Evolutionary conservation across 1,284 basidiomycete species (phyloP), one percentile per base, ranked within the genome.

Genomic region (Microbotryum saponariae): DNA sequence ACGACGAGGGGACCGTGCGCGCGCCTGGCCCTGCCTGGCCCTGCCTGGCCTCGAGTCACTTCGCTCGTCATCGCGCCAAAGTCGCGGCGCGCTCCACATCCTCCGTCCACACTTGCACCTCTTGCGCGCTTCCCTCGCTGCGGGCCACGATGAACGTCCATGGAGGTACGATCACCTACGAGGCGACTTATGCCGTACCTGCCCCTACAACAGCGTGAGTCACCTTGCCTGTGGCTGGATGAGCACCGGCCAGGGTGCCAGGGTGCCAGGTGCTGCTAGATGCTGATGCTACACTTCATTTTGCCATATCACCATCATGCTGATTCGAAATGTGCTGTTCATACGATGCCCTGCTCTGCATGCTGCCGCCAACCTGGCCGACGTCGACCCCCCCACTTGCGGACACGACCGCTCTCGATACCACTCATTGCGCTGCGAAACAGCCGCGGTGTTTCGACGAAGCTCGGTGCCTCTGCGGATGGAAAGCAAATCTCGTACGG

Each of bases 401-500:
- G 68, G 68, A 42, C 37, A 42, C 37, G 37, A 16, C 37, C 8
- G 29, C 52, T 0, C 31, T 12, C 29, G n/a, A 4, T 27, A 4
- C 18, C 25, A 9, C 31, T 21, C 48, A 20, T 27, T 27, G 27
- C 27, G 5, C 18, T 21, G 21, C 0, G n/a, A 14, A 53, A 4
- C 59, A 67, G 63, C 2, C 63, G 68, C 14, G 68, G 68, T 21
- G 54, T 42, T 5, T 20, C 61, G 0, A 67, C 63, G 27, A 69
- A 69, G 58, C 58, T 69, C 33, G 60, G 60, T 44, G 49, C 66
- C 5, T 63, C 57, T 2, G 48, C 63, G 1, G 60, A 65, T 48
- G 66, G 66, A 6, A 27, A 37, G 6, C 21, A 14, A 5, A 62
- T 69, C 54, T 59, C 63, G 8, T 69, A 69, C 56, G 68, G 67